Conservation (phyloP, 441 rosid species). For the Corymbia calophylla region DNA sequence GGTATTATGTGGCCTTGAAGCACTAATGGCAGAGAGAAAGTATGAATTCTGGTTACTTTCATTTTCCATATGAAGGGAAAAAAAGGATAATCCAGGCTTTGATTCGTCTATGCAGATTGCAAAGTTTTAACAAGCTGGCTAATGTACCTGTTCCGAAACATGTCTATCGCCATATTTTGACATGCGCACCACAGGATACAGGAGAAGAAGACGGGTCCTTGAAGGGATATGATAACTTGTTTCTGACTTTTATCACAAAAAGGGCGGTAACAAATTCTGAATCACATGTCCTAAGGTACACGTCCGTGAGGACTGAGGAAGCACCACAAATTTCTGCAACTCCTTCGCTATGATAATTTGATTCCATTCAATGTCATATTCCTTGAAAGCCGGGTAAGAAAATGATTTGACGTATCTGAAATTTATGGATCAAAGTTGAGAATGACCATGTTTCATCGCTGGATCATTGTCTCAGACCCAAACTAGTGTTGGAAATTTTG, state of each 20-base stretch:
- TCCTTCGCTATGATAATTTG: background rate
- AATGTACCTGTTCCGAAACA: background rate
- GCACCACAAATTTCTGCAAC: background rate
- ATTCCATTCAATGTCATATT: background rate
- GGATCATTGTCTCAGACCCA: background rate
- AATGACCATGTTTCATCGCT: background rate
- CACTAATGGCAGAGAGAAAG: background rate
- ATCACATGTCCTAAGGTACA: background rate
- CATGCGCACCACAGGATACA: background rate
- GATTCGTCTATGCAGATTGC: background rate
- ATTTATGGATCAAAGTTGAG: background rate
- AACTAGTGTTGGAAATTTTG: background rate
- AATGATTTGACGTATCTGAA: background rate
- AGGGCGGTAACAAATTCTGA: background rate
- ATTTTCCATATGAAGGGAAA: background rate
- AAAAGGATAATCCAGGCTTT: background rate
- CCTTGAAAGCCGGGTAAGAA: background rate
- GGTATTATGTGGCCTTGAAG: background rate
- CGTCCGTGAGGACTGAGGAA: background rate
- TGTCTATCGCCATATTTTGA: background rate
- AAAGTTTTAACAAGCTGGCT: background rate
- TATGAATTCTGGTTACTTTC: background rate
- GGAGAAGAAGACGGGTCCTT: background rate
- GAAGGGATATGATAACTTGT: background rate
- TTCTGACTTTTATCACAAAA: background rate